These are phyloP conservation scores for Metschnikowia lachancei DNA, from an alignment of 805 yeast genomes.

Conservation along the genomic window DNA sequence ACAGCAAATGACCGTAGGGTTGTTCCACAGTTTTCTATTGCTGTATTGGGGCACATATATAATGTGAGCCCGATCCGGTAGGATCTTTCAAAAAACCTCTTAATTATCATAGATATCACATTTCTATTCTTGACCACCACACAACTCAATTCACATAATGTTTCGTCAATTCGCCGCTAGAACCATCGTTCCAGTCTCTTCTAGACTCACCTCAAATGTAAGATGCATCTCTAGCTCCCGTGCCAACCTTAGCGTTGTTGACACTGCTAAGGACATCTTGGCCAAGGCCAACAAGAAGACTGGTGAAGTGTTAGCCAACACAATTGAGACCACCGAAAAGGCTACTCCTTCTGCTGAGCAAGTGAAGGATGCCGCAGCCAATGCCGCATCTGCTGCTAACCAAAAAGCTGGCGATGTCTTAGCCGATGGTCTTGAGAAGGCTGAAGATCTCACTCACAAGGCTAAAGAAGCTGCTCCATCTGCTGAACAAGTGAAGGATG, in stretches of 20 bases:
- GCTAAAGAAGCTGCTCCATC: slow-evolving; percentile 10
- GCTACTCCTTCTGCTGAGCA: slow-evolving; percentile 21
- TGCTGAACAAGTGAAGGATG: too few species aligned
- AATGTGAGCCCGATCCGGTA: not conserved
- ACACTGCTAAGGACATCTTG: slow-evolving; percentile 36
- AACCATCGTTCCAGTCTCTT: slow-evolving; percentile 10
- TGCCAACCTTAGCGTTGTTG: slow-evolving; percentile 26
- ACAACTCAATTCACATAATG: slow-evolving; percentile 9
- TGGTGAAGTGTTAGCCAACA: slow-evolving; percentile 42
- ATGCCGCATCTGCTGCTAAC: slow-evolving; percentile 24
- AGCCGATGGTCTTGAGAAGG: slow-evolving; percentile 33
- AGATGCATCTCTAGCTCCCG: slow-evolving; percentile 14
- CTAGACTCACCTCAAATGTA: slow-evolving; percentile 9
- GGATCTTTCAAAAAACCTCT: not conserved
- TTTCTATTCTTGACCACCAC: not conserved
- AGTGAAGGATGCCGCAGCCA: slow-evolving; percentile 23
- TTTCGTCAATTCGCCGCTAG: slow-evolving; percentile 16
- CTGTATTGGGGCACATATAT: slow-evolving; percentile 1
- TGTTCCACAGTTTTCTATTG: slow-evolving; percentile 9
- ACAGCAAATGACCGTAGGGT: slow-evolving; percentile 2
- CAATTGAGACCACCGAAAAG: slow-evolving; percentile 37
- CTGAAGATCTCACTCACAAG: slow-evolving; percentile 18
- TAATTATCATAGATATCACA: not conserved
- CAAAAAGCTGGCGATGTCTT: slow-evolving; percentile 32
- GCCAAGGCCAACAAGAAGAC: slow-evolving; percentile 35